Percentiles rank a stretch among this genome's conserved stretches.
Evolutionary conservation across 2,329 filamentous ascomycete genomes (phyloP).

Genomic region (Zymoseptoria crescenta): DNA sequence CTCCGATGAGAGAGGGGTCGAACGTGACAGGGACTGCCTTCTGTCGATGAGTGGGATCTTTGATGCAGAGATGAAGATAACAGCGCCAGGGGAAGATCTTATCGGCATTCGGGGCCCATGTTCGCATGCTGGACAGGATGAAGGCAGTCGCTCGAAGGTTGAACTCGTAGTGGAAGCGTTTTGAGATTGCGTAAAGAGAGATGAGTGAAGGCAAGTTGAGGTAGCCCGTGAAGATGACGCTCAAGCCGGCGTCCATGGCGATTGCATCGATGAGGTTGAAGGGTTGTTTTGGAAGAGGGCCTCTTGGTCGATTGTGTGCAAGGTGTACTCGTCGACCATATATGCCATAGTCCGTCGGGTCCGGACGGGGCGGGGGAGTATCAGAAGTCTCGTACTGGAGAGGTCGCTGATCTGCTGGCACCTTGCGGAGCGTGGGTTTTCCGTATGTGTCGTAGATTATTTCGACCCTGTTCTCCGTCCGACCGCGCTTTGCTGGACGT

Average conservation of each 20-base stretch:
- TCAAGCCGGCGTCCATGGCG: conserved; percentile 40
- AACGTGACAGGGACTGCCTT: conserved; percentile 13
- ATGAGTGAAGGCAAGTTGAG: conserved; percentile 52
- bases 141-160: conserved; percentile 53
- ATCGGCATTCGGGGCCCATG: conserved; percentile 49
- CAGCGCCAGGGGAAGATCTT: conserved; percentile 54
- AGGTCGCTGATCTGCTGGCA: neutral
- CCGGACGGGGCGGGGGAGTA: neutral
- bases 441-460: conserved; percentile 18
- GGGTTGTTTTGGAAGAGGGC: conserved; percentile 2
- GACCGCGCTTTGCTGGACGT: conserved; percentile 14
- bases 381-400: conserved; percentile 1
- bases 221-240: conserved; percentile 48
- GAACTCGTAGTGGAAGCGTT: conserved; percentile 53
- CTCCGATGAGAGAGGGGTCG: conserved; percentile 8
- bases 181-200: conserved; percentile 57
- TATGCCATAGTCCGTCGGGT: neutral
- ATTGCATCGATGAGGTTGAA: conserved; percentile 32
- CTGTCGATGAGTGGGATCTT: conserved; percentile 44
- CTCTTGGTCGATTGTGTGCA: neutral
- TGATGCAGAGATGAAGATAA: conserved; percentile 51
- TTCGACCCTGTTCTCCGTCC: conserved; percentile 16
- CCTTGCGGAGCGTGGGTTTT: conserved; percentile 12
- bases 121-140: conserved; percentile 48
- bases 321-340: neutral